phyloP scores from a whole-genome alignment of 352 stramenopile species.

The Pythium myriotylum region DNA sequence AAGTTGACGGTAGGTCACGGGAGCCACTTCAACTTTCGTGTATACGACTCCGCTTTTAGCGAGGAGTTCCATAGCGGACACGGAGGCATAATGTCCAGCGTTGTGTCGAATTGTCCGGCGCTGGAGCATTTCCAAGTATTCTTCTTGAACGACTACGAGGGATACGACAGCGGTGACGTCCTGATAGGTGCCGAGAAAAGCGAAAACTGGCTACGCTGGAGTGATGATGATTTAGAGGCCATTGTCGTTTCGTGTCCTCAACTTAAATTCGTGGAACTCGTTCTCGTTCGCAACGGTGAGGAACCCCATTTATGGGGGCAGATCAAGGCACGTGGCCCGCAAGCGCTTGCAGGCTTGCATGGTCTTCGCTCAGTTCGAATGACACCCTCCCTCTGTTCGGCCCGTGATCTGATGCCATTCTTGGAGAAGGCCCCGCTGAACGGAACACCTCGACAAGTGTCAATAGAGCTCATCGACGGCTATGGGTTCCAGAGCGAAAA shows the following conservation, averaged over 20 bases:
- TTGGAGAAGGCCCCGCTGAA: background rate
- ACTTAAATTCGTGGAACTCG: background rate
- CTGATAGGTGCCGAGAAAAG: background rate
- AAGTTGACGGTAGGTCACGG: background rate
- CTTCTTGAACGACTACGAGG: constrained; percentile 1
- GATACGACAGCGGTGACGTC: background rate
- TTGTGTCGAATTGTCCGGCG: background rate
- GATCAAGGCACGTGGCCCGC: background rate
- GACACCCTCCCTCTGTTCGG: no score
- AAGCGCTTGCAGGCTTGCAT: no score
- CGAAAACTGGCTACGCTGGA: background rate
- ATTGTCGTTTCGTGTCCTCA: background rate
- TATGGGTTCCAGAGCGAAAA: background rate
- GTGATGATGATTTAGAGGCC: background rate
- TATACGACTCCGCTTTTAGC: background rate
- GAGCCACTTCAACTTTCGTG: constrained; percentile 1
- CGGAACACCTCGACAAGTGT: background rate
- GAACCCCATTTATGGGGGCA: background rate
- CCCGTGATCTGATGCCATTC: no score
- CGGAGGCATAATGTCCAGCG: background rate
- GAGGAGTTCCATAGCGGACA: background rate
- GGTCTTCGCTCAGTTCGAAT: no score
- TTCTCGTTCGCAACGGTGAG: background rate
- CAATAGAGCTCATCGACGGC: background rate
- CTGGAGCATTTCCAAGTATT: constrained; percentile 2